Evolutionary conservation across 805 yeast species (phyloP), one percentile per base, ranked within the genome.

Genomic region (Sugiyamaella valdiviana): DNA sequence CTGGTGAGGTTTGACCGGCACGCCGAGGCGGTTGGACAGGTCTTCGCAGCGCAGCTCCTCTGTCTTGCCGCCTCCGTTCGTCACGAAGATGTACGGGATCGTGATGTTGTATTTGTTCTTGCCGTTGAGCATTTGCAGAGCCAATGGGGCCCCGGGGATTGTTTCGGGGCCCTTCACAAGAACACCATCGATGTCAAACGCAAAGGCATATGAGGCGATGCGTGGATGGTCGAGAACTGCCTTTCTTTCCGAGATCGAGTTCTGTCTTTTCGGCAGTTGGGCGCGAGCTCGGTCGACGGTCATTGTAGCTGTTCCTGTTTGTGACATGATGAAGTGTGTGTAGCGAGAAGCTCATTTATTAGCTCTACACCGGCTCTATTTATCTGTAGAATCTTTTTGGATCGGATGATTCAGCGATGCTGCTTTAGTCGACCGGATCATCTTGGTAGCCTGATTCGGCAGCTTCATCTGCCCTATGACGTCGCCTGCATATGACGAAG

Each of bases 141-240:
- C 84, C n/a, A 72, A 73, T 10, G 68, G 68, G 2, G 95, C 96
- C 39, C 71, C 72, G 1, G 80, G 78, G 42, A 89, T 77, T 1
- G 90, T 78, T 42, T 72, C 72, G 17, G 76, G 67, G n/a, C 96
- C 95, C 51, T 90, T 78, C 17, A 90, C 60, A 19, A 90, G 69
- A 5, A 90, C 97, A 5, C 97, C 97, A 66, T 90, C 97, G 50
- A 90, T 89, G 55, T 89, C 96, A 64, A 89, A 88, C 37, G 95
- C 93, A 71, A 88, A 88, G 2, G 95, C 95, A 36, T 52, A 52
- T 20, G 54, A 52, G n/a, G 56, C 59, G n/a, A 49, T 51, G 44
- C 57, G 50, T 20, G 56, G 51, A 38, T 55, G 57, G 29, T 52
- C 48, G n/a, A 51, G 20, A 9, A 24, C 20, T 6, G 42, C 32